Conservation (phyloP, 2,329 filamentous ascomycete species). For the Scedosporium minutisporum region DNA sequence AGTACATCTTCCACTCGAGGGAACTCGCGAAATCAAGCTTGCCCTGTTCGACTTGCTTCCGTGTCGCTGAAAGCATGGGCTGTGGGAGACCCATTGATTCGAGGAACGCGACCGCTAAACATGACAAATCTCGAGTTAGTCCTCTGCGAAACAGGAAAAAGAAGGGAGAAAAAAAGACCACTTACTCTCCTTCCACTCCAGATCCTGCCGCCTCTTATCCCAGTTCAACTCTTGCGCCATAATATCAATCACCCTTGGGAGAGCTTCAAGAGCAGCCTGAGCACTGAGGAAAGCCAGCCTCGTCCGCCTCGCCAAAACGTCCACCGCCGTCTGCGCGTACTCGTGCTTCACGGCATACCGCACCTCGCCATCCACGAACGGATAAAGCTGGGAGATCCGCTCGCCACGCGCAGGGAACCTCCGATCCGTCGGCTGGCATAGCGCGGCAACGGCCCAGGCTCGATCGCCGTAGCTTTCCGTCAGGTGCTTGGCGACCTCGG, state of each 20-base stretch:
- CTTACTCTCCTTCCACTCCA: constrained; percentile 71
- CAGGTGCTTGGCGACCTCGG: constrained; percentile 82
- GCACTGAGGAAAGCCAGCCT: constrained; percentile 85
- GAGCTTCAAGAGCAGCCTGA: constrained; percentile 76
- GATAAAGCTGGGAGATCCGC: constrained; percentile 71
- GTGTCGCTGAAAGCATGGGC: constrained; percentile 46
- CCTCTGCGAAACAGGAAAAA: background rate
- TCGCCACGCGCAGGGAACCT: constrained; percentile 77
- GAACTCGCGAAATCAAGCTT: constrained; percentile 48
- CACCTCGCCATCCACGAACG: constrained; percentile 86
- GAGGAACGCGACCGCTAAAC: constrained; percentile 45
- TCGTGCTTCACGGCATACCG: constrained; percentile 82
- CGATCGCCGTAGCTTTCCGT: constrained; percentile 83
- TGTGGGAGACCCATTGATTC: constrained; percentile 58
- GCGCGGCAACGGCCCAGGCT: constrained; percentile 78
- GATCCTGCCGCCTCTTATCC: constrained; percentile 60
- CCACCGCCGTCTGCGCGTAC: constrained; percentile 83
- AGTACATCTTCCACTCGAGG: constrained; percentile 53
- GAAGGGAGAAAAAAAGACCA: constrained; percentile 13
- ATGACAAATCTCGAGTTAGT: background rate
- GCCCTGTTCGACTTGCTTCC: constrained; percentile 51
- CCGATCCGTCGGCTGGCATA: constrained; percentile 66
- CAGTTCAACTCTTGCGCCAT: constrained; percentile 80
- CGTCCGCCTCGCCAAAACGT: constrained; percentile 77
- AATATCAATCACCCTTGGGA: constrained; percentile 78